Conservation (phyloP, 306 rosid genomes). For the Vigna angularis region DNA sequence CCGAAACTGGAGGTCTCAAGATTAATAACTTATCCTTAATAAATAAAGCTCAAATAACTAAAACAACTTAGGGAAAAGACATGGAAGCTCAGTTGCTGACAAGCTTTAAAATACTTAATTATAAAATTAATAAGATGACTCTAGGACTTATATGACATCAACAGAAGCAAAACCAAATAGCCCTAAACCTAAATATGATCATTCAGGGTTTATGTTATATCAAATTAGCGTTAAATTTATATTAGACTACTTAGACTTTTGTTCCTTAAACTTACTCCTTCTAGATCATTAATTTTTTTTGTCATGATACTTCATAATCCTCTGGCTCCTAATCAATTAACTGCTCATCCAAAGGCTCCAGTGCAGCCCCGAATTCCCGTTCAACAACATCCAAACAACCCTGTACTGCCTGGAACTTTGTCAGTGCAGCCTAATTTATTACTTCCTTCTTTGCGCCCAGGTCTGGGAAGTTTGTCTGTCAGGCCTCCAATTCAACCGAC, state of each 20-base stretch:
- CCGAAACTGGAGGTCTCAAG: constrained; percentile 5
- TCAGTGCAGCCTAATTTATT: constrained; percentile 64
- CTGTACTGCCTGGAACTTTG: constrained; percentile 58
- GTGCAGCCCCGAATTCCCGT: constrained; percentile 64
- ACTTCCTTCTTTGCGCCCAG: constrained; percentile 56
- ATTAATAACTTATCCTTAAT: not conserved
- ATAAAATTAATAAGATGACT: constrained; percentile 26
- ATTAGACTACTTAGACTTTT: constrained; percentile 7
- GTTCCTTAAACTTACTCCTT: constrained; percentile 28
- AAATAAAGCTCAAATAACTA: constrained; percentile 22
- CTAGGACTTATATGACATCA: constrained; percentile 2
- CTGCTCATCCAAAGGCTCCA: constrained; percentile 60
- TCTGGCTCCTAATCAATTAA: constrained; percentile 65
- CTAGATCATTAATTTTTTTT: constrained; percentile 17
- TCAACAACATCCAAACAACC: constrained; percentile 64
- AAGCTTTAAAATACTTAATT: constrained; percentile 9
- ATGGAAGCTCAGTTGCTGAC: not conserved
- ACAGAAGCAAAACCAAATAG: not conserved
- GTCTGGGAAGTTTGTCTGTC: constrained; percentile 54
- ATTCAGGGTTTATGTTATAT: not conserved
- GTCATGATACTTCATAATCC: constrained; percentile 61
- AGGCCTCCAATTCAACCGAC: constrained; percentile 65
- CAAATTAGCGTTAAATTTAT: not conserved
- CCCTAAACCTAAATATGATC: constrained; percentile 3
- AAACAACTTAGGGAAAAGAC: constrained; percentile 12